Evolutionary conservation across 2,329 filamentous ascomycete genomes (phyloP), one percentile per base, ranked within the genome.

Genomic region (Juglanconis sp.): DNA sequence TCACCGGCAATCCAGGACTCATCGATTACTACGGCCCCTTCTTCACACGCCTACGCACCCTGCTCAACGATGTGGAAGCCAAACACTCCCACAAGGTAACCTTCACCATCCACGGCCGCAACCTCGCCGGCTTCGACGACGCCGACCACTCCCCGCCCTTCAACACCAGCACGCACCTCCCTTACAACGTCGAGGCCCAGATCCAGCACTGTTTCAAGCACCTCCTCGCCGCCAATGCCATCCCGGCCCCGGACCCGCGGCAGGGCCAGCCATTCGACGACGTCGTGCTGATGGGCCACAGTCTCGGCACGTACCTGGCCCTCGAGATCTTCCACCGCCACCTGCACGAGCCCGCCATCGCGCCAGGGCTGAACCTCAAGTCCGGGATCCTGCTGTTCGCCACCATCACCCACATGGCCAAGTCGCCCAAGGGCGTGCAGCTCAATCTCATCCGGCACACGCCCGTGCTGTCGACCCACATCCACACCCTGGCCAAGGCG

Each of bases 1-100:
- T 94, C 46, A 84, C 88, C 34, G 90, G 90, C 24, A 94, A 94
- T 65, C 90, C 90, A 5, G 90, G 90, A 5, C 78, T 92, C 17
- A 82, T 92, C 54, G 83, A 81, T 59, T 94, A 90, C 79, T 94
- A 94, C 73, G 76, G 75, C 60, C 79, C 83, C 42, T 94, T 92
- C 72, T 77, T 92, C 10, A 76, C 76, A 0, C 76, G 80, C 13
- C 74, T 92, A 2, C 78, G 85, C 50, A 70, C 73, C 0, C 73
- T 85, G 11, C 74, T 91, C 11, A 76, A 81, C 64, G 72, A 72
- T 31, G 72, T 71, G 5, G 76, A 79, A 63, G 47, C 56, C 24
- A 60, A 30, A 64, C 58, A 46, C 59, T 63, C 42, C 50, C 52
- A 59, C 35, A 64, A 62, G 50, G 69, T 73, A 6, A 70, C 75